Conservation (phyloP, 2,329 filamentous ascomycete genomes). For the Talaromyces rugulosus region DNA sequence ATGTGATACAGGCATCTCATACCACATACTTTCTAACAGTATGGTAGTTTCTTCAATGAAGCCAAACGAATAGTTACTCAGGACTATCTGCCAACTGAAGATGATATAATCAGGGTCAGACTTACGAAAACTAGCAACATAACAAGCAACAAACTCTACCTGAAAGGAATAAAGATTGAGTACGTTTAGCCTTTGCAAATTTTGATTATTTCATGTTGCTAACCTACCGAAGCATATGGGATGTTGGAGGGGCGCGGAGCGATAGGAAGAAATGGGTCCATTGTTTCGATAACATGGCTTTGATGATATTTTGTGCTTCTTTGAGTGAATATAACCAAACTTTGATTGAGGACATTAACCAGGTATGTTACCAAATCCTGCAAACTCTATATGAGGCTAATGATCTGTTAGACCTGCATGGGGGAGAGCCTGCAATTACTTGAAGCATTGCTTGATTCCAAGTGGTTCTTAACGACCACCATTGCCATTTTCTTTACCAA, state of each 20-base stretch:
- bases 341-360: background rate
- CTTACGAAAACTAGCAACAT: background rate
- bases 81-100: background rate
- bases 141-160: no score
- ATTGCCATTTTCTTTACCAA: constrained; percentile 1
- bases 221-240: background rate
- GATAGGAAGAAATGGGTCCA: background rate
- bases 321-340: background rate
- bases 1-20: background rate
- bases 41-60: background rate
- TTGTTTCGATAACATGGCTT: no score
- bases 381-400: background rate
- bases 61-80: background rate
- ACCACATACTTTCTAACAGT: background rate
- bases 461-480: background rate
- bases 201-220: background rate
- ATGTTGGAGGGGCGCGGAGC: background rate
- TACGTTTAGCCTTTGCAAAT: background rate
- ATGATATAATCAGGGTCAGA: background rate
- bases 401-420: background rate
- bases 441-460: background rate
- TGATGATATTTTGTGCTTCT: constrained; percentile 2
- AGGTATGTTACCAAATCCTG: background rate
- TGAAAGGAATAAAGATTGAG: background rate
- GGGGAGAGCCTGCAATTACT: background rate